Base-by-base conservation (phyloP, 2,329 filamentous ascomycete species). In the Dendryphion nanum region DNA sequence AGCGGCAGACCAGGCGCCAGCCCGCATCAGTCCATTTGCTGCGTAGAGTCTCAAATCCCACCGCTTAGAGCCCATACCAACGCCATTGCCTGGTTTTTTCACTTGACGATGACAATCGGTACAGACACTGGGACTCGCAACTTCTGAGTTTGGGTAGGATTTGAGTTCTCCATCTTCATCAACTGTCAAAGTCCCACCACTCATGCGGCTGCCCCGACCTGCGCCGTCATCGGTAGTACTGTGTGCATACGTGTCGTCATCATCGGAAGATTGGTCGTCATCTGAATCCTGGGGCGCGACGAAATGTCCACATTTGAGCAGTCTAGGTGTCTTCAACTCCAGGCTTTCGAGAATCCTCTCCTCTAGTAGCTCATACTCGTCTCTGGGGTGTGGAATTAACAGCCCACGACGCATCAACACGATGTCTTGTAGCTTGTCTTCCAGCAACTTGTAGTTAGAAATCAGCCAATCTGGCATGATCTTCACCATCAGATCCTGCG, bases 21-120 rank as follows among this genome's bases (percentile, higher is more conserved):
- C 83, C 41, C 83, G 81, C 88, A 98, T 95, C 33, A 97, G 71
- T 0, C 93, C 93, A 64, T 97, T 98, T 36, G 89, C 91, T 1
- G 93, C 93, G 57, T 91, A 98, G 1, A 97, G 83, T 59, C 89
- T 93, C 62, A 97, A 77, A 19, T 82, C 78, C 73, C 88, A 93
- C 33, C 82, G 73, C 52, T 77, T 79, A 40, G 72, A 61, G 6
- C 62, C 66, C 5, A 48, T 50, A 20, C 63, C 65, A 7, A 63
- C 48, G 10, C 63, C 68, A 32, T 52, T 47, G 13, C 63, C 58
- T 4, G 58, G 57, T 36, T 51, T 54, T 42, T 63, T 65, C 33
- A 73, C 45, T 17, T 60, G 59, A 17, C 58, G 56, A 24, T 63
- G 56, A 45, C 76, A 79, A 39, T 79, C 75, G 1, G 64, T 63